phyloP scores from a whole-genome alignment of 148 eudicot genomes.

The Camellia lanceoleosa region DNA sequence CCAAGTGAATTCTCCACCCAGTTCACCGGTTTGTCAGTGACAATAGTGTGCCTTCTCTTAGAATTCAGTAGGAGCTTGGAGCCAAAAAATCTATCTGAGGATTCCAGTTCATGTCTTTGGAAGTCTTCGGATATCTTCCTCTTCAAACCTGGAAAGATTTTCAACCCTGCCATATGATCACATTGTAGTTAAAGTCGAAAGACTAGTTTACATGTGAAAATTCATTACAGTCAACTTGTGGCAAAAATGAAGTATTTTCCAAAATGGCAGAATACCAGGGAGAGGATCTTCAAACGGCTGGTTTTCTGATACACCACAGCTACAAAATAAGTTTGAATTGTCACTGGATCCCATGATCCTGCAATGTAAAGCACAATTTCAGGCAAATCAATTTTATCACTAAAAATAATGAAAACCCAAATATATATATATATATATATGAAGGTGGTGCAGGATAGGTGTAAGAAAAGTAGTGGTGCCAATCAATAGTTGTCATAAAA shows the following conservation, averaged over 20 bases:
- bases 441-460: neutral
- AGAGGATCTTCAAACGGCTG: constrained; percentile 46
- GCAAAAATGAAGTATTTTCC: neutral
- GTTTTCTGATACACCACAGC: constrained; percentile 49
- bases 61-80: constrained; percentile 14
- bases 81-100: constrained; percentile 18
- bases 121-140: constrained; percentile 50
- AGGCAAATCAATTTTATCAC: neutral
- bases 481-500: neutral
- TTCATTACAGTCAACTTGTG: neutral
- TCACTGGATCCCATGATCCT: constrained; percentile 57
- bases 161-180: constrained; percentile 49
- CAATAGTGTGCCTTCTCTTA: constrained; percentile 42
- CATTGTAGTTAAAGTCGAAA: neutral
- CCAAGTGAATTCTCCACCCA: constrained; percentile 16
- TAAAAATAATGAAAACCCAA: neutral
- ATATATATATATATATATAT: neutral
- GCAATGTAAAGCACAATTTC: constrained; percentile 11
- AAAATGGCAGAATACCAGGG: constrained; percentile 44
- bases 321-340: constrained; percentile 39
- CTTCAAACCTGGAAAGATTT: constrained; percentile 66
- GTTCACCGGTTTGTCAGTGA: neutral
- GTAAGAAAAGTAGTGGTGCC: neutral
- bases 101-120: constrained; percentile 29
- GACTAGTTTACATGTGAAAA: neutral